Evolutionary conservation across 140 eudicot species (phyloP), one percentile per base, ranked within the genome.

Genomic region (Ambrosia hybrid): DNA sequence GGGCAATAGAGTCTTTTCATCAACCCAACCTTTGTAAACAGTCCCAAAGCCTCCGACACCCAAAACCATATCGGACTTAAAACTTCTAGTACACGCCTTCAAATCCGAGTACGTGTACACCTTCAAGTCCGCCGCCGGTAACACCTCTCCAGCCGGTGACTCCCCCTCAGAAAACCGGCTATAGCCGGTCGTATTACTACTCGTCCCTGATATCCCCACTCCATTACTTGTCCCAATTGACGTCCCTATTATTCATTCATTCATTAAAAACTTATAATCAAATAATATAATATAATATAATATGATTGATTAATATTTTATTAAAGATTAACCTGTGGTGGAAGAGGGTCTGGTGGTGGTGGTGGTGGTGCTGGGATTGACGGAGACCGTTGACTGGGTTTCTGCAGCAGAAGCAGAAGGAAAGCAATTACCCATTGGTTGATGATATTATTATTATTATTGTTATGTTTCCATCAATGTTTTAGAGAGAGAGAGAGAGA

Each of bases 1-100:
- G 6, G 89, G 95, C 55, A 59, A 73, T 61, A 91, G 73, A 3
- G 85, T 86, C 74, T 79, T 82, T 74, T 87, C 89, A 48, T 90
- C 96, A 16, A 93, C 87, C 98, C 96, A 93, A 17, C 98, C 98
- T 65, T 79, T 93, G 53, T 61, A 90, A 12, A 93, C 97, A 9
- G 86, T 93, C 73, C 98, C 97, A 68, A 93, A 93, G 15, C 97
- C 98, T 45, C 98, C 97, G 0, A 80, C 66, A 1, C 97, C 97
- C 75, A 93, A 65, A 56, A 93, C 86, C 62, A 83, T 78, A 67
- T 90, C 92, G 3, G 88, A 57, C 75, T 81, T 93, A 69, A 93
- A 93, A 78, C 73, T 84, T 61, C 62, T 84, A 3, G 98, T 87
- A 26, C 92, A 88, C 73, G 56, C 74, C 74, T 79, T 93, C 83